These are phyloP conservation scores for Ensete glaucum DNA, from an alignment of 176 grass and related monocot species.

Conservation along the genomic window DNA sequence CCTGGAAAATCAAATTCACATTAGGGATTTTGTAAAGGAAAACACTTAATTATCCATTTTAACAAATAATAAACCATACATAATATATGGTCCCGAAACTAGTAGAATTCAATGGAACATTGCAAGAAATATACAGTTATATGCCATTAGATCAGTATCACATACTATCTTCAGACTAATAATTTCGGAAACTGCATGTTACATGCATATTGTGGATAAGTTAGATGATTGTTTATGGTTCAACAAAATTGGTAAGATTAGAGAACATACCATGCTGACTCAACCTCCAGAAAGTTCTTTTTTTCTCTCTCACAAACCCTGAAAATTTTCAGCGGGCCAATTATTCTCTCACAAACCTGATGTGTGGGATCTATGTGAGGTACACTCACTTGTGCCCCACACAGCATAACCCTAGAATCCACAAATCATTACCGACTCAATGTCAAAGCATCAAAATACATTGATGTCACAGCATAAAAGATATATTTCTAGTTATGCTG, in stretches of 20 bases:
- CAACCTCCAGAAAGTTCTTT: background rate
- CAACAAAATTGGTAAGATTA: background rate
- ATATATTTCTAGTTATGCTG: background rate
- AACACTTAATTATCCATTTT: background rate
- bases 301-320: background rate
- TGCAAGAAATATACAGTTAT: background rate
- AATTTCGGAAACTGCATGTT: background rate
- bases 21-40: background rate
- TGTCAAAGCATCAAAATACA: background rate
- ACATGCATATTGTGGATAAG: background rate
- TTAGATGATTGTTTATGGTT: background rate
- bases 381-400: background rate
- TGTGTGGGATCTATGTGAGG: background rate
- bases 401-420: background rate
- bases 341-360: background rate
- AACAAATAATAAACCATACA: background rate
- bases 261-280: background rate
- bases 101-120: background rate
- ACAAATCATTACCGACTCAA: background rate
- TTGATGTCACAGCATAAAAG: background rate
- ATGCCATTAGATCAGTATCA: background rate
- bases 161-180: background rate
- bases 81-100: background rate
- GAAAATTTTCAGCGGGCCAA: background rate
- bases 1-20: slow-evolving; percentile 28